Evolutionary conservation across 2,329 filamentous ascomycete species (phyloP).

Genomic region (Didymella keratinophila): DNA sequence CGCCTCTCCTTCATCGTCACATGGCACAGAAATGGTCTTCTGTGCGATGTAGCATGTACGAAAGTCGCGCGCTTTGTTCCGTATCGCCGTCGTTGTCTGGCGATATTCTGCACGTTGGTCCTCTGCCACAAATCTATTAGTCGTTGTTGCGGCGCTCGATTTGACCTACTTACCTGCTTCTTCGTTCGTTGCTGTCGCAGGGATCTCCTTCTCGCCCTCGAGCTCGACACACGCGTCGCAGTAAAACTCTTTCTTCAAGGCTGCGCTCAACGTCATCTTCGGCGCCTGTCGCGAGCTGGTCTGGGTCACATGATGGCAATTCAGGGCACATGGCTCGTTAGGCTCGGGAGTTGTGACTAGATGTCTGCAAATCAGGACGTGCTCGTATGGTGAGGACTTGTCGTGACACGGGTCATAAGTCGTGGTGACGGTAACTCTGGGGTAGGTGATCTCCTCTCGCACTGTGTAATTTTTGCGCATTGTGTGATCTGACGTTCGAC

Average conservation of each 20-base stretch:
- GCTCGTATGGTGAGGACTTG: background rate
- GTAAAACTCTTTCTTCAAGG: background rate
- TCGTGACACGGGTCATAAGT: background rate
- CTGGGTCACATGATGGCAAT: background rate
- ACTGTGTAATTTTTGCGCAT: background rate
- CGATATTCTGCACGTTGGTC: too few relatives aligned
- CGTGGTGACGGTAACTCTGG: background rate
- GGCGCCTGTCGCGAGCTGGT: background rate
- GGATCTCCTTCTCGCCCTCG: too few relatives aligned
- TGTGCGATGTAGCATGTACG: conserved; percentile 26
- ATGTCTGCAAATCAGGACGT: background rate
- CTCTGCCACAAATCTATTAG: too few relatives aligned
- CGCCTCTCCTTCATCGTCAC: conserved; percentile 10
- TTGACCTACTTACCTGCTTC: background rate
- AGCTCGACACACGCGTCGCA: conserved; percentile 4
- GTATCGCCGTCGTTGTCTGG: background rate
- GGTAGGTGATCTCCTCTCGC: conserved; percentile 3
- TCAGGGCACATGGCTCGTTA: background rate
- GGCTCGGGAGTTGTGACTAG: background rate
- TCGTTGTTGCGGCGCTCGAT: too few relatives aligned
- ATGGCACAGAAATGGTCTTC: conserved; percentile 20
- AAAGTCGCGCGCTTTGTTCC: conserved; percentile 12
- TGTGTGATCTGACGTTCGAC: background rate
- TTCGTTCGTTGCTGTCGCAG: background rate
- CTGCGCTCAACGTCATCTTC: background rate